Base-by-base conservation (phyloP, 2,329 filamentous ascomycete genomes). In the Rachicladosporium sp. region DNA sequence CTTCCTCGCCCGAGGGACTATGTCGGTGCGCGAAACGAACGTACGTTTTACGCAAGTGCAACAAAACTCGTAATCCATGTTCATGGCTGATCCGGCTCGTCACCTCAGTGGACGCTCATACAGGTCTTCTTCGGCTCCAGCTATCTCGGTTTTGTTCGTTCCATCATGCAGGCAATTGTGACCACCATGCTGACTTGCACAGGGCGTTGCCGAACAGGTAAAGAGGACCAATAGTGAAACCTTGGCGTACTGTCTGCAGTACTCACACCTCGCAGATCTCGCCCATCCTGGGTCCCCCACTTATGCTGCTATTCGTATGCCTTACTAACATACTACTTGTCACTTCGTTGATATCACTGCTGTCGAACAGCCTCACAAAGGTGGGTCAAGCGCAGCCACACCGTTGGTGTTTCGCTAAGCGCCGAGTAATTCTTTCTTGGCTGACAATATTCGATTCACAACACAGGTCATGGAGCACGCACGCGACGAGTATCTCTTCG, bases 51-150 rank as follows among this genome's bases (percentile, higher is more conserved):
- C 4, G 2, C 4, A 3, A 8, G 6, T 27, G 23, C 7, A 7
- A 6, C 6, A 6, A 27, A 7, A 6, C 8, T 6, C 7, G 23
- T 2, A 27, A 7, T 27, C 23, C 8, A 27, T 8, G 4, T 27
- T 6, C 2, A 2, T 27, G 23, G 23, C 23, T 27, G 4, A 27
- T 8, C 23, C 7, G 23, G 7, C 7, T 27, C 23, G 23, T 27
- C 23, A 6, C 6, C 7, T 7, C 23, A 78, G 29, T 81, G 80
- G 72, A 78, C 83, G 46, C 61, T 87, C 41, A 80, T 82, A 46
- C 84, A 84, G 58, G 84, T 88, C 38, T 88, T 88, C 57, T 87
- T 85, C 54, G 83, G 82, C 8, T 80, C 78, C 11, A 81, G 74
- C 55, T 82, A 76, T 52, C 70, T 86, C 36, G 83, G 83, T 33